Percentiles rank a stretch among this genome's conserved stretches.
These are phyloP conservation scores for Cryphonectria naterciae DNA, from an alignment of 2,329 filamentous ascomycete genomes.

Conservation along the genomic window DNA sequence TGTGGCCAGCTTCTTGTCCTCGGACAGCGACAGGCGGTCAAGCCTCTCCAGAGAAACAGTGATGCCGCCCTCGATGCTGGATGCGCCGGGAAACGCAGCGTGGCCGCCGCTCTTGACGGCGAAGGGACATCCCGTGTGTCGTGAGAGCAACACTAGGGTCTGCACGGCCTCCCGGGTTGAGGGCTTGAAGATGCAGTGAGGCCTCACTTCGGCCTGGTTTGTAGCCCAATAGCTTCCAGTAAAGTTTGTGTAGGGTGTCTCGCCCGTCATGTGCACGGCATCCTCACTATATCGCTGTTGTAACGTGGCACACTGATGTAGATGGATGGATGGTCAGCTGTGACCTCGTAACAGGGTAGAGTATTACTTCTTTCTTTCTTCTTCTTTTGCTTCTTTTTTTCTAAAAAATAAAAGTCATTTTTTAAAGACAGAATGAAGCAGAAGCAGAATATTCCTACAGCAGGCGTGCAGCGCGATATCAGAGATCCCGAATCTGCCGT, in stretches of 20 bases:
- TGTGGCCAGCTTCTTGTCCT: neutral
- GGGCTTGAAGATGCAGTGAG: slow-evolving; percentile 22
- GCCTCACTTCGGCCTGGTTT: slow-evolving; percentile 27
- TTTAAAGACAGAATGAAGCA: too few relatives aligned
- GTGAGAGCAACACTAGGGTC: slow-evolving; percentile 8
- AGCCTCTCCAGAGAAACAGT: slow-evolving; percentile 15
- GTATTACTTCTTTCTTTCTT: neutral
- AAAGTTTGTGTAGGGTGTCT: slow-evolving; percentile 20
- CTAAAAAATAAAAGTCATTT: too few relatives aligned
- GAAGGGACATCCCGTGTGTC: slow-evolving; percentile 17
- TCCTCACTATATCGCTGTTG: slow-evolving; percentile 22
- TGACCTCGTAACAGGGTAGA: neutral
- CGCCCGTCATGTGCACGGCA: slow-evolving; percentile 18
- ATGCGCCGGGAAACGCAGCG: slow-evolving; percentile 13
- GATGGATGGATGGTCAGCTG: neutral
- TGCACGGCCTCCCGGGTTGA: neutral
- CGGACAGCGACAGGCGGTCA: slow-evolving; percentile 2
- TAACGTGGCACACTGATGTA: neutral
- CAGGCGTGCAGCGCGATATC: neutral
- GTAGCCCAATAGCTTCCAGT: slow-evolving; percentile 27
- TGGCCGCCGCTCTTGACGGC: slow-evolving; percentile 22
- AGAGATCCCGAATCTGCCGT: neutral
- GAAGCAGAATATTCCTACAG: neutral
- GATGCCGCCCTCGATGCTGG: slow-evolving; percentile 17
- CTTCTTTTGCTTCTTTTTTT: too few relatives aligned